Base-by-base conservation (phyloP, 768 basidiomycete genomes). In the Lactarius sp. region DNA sequence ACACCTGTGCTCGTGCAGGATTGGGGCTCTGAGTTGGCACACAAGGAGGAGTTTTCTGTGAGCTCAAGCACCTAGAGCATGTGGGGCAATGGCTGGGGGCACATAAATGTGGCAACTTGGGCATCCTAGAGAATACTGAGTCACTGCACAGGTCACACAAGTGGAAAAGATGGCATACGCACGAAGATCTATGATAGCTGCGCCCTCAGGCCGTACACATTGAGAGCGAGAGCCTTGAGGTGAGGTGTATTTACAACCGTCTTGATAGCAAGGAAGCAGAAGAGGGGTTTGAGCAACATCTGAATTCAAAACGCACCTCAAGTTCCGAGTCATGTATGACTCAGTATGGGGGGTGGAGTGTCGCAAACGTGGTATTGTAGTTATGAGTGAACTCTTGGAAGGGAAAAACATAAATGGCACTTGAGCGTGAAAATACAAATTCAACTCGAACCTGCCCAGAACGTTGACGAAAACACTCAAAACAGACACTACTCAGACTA, bases 41-140 rank as follows among this genome's bases (percentile, higher is more conserved):
- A 6, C 9, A 31, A 16, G 6, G 55, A 44, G 22, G 13, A 57
- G 51, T 71, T 66, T 12, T 58, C n/a, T 16, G 58, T 22, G 22
- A 51, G 49, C n/a, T 59, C 58, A n/a, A 50, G 49, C 4, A 70
- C 70, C 51, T 77, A 76, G 50, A 85, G 72, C 10, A 60, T 66
- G 56, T 70, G 75, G 42, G 86, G 73, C 36, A 76, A 73, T 14
- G 69, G 71, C 69, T 85, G 83, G 55, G 70, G 71, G 59, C 79
- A 73, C 33, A 86, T 73, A 71, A 86, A 87, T 16, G 73, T 72
- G 58, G 79, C 77, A 7, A 81, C 59, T 53, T 78, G 70, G 0
- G 63, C 50, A 66, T 83, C 81, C 83, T 83, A 86, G 6, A 72
- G 66, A 54, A 84, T 75, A 50, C 76, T 74, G n/a, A 85, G 69